Percentiles rank a stretch among this genome's conserved stretches.
Conservation (phyloP, 164 flowering plant species). For the Taxillus chinensis region DNA sequence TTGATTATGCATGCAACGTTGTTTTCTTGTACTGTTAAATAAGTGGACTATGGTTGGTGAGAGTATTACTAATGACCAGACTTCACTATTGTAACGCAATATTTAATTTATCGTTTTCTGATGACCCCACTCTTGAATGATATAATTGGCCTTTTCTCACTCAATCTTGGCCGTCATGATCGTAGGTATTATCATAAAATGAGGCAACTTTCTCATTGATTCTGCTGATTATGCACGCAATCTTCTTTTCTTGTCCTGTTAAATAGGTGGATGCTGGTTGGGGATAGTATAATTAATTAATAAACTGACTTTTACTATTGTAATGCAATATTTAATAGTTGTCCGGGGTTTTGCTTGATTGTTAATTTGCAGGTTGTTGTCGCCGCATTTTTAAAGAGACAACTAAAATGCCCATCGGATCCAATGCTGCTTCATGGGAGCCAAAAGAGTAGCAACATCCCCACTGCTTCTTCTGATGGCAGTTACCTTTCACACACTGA, state of each 20-base stretch:
- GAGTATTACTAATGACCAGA: neutral
- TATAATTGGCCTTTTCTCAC: no score
- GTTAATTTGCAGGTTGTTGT: slow-evolving; percentile 53
- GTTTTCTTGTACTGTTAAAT: neutral
- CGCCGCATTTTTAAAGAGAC: slow-evolving; percentile 72
- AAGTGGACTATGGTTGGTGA: neutral
- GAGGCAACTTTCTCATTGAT: neutral
- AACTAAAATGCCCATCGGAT: slow-evolving; percentile 43
- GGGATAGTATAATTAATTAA: neutral
- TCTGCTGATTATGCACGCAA: neutral
- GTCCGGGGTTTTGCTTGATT: neutral
- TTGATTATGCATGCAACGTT: neutral
- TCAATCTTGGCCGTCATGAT: neutral
- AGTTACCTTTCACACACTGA: slow-evolving; percentile 21
- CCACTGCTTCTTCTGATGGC: neutral
- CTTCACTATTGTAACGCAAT: no score
- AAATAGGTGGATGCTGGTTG: neutral
- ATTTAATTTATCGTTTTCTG: no score
- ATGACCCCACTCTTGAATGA: no score
- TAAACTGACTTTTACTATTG: no score
- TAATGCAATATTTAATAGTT: no score
- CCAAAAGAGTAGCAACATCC: slow-evolving; percentile 12
- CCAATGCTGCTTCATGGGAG: slow-evolving; percentile 42
- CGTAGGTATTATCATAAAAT: neutral
- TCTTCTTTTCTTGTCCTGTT: neutral